Percentiles rank a stretch among this genome's conserved stretches.
phyloP scores from a whole-genome alignment of 2,329 filamentous ascomycete species.

The Arachnomyces sp. region DNA sequence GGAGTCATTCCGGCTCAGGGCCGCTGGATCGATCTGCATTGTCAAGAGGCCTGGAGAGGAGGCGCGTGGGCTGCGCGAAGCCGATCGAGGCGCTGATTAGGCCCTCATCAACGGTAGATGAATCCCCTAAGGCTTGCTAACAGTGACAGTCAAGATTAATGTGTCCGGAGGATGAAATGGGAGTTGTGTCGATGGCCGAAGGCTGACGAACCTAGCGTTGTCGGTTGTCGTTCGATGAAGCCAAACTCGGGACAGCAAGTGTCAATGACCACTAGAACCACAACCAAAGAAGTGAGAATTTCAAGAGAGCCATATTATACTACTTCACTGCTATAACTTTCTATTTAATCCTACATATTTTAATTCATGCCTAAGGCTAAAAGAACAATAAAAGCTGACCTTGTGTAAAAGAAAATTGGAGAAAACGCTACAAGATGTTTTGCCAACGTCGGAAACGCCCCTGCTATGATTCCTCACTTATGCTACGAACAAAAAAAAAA shows the following conservation, averaged over 20 bases:
- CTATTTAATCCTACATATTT: no score
- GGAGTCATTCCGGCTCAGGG: conserved; percentile 37
- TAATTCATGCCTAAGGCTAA: no score
- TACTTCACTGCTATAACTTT: no score
- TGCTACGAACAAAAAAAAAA: not conserved
- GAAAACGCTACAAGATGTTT: no score
- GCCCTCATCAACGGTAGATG: conserved; percentile 31
- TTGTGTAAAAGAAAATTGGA: no score
- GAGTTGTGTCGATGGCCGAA: not conserved
- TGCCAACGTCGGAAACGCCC: not conserved
- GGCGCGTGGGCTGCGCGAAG: conserved; percentile 32
- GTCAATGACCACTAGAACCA: no score
- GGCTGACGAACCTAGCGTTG: not conserved
- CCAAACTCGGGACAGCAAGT: no score
- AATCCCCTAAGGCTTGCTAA: not conserved
- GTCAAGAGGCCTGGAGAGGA: conserved; percentile 25
- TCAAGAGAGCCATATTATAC: no score
- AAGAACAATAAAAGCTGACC: no score
- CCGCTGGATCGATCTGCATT: conserved; percentile 41
- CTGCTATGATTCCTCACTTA: not conserved
- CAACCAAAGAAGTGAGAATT: no score
- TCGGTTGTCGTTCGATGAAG: not conserved
- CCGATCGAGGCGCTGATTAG: conserved; percentile 27
- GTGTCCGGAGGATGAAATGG: conserved; percentile 3
- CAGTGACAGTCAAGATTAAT: not conserved